Evolutionary conservation across 176 grass and related monocot genomes (phyloP).

Genomic region (Oryza punctata): DNA sequence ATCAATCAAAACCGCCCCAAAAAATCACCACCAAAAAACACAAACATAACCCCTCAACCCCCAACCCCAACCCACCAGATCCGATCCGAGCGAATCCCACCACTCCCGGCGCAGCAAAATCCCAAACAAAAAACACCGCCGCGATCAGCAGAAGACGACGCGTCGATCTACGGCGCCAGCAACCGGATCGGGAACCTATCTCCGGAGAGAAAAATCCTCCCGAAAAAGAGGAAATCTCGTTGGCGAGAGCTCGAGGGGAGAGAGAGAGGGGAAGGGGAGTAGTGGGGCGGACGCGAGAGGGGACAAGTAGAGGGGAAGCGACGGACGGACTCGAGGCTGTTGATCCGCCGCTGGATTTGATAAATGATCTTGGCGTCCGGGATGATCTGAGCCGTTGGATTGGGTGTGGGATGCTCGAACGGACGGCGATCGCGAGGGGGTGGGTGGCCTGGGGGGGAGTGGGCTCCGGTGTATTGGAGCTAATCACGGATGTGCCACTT

Average conservation of each 20-base stretch:
- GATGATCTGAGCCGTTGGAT: neutral
- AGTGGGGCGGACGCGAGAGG: constrained; percentile 9
- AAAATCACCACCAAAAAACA: neutral
- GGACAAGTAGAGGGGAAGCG: neutral
- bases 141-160: neutral
- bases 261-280: neutral
- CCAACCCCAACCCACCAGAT: constrained; percentile 24
- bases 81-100: constrained; percentile 5
- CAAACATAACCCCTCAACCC: neutral
- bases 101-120: neutral
- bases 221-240: neutral
- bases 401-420: neutral
- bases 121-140: neutral
- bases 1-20: neutral
- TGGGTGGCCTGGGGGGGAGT: neutral
- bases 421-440: neutral
- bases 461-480: neutral
- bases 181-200: neutral
- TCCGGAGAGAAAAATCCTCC: neutral
- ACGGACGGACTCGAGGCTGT: neutral
- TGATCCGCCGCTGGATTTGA: neutral
- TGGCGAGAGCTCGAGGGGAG: neutral
- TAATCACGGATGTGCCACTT: neutral
- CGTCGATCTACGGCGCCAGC: neutral
- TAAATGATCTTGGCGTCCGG: neutral